Conservation (phyloP, 1,139 yeast species). For the Lipomyces yarrowii region DNA sequence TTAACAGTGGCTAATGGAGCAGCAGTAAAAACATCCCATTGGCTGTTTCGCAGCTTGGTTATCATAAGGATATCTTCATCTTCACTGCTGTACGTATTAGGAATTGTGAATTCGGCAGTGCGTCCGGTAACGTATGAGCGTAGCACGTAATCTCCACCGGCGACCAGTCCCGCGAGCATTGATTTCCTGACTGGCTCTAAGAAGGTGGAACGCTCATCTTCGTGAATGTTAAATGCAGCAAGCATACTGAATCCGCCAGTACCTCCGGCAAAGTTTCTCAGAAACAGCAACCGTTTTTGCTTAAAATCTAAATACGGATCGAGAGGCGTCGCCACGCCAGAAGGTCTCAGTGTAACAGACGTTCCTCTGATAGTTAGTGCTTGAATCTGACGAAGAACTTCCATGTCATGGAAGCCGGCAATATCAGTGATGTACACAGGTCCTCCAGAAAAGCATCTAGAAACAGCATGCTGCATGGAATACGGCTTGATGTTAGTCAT, state of each 20-base stretch:
- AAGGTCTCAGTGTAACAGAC: constrained; percentile 33
- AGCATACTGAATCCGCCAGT: constrained; percentile 29
- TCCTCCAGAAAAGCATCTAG: constrained; percentile 41
- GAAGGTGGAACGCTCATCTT: constrained; percentile 26
- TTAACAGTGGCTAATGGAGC: constrained; percentile 33
- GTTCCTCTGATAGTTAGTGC: constrained; percentile 31
- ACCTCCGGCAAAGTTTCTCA: constrained; percentile 29
- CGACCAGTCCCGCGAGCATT: constrained; percentile 25
- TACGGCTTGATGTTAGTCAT: constrained; percentile 35
- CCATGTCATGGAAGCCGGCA: constrained; percentile 35
- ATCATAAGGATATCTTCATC: constrained; percentile 21
- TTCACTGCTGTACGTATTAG: constrained; percentile 16
- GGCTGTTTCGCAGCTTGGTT: constrained; percentile 30
- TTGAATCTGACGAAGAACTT: constrained; percentile 34
- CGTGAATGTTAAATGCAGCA: constrained; percentile 35
- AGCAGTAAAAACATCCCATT: constrained; percentile 36
- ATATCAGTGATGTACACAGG: constrained; percentile 41
- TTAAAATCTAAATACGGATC: constrained; percentile 35
- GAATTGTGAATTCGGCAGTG: constrained; percentile 21
- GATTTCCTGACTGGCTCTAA: constrained; percentile 20
- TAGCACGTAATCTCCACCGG: constrained; percentile 24
- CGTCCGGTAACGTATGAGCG: constrained; percentile 32
- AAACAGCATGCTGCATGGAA: constrained; percentile 39
- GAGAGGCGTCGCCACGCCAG: constrained; percentile 33
- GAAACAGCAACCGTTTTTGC: constrained; percentile 28